These are phyloP conservation scores for Entelexis paramagnoliae DNA, from an alignment of 1,139 yeast species.

Conservation along the genomic window DNA sequence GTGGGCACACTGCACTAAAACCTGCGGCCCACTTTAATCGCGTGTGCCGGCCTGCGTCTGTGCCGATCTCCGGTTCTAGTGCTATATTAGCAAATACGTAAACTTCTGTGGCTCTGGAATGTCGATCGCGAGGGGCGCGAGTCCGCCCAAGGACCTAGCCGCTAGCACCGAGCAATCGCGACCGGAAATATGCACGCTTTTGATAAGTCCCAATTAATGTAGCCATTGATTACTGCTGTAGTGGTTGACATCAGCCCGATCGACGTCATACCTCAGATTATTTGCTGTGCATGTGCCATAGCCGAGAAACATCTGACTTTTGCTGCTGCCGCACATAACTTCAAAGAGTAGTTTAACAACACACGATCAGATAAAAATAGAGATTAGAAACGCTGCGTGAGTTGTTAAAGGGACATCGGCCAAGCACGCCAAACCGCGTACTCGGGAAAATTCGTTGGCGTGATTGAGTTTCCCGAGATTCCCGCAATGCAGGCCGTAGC, in stretches of 20 bases:
- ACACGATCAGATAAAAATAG: too few relatives aligned
- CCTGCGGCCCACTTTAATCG: too few relatives aligned
- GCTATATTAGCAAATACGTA: not conserved
- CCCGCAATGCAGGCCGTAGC: too few relatives aligned
- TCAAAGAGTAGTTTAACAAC: too few relatives aligned
- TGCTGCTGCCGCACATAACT: not conserved
- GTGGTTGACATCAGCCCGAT: not conserved
- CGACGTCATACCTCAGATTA: not conserved
- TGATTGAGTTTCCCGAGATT: too few relatives aligned
- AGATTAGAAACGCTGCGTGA: too few relatives aligned
- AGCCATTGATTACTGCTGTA: not conserved
- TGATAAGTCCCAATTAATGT: not conserved
- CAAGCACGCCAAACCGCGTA: too few relatives aligned
- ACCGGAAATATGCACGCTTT: too few relatives aligned
- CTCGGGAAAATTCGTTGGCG: too few relatives aligned
- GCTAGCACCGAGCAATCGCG: not conserved
- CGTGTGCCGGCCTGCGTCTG: not conserved
- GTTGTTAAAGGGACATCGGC: too few relatives aligned
- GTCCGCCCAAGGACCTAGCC: not conserved
- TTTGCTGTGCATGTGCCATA: not conserved
- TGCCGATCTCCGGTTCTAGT: not conserved
- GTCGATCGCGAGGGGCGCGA: not conserved
- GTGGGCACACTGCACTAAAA: not conserved
- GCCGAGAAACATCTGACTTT: not conserved
- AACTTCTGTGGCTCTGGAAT: not conserved